These are phyloP conservation scores for Tylopilus sp. DNA, from an alignment of 768 basidiomycete genomes.

Conservation along the genomic window DNA sequence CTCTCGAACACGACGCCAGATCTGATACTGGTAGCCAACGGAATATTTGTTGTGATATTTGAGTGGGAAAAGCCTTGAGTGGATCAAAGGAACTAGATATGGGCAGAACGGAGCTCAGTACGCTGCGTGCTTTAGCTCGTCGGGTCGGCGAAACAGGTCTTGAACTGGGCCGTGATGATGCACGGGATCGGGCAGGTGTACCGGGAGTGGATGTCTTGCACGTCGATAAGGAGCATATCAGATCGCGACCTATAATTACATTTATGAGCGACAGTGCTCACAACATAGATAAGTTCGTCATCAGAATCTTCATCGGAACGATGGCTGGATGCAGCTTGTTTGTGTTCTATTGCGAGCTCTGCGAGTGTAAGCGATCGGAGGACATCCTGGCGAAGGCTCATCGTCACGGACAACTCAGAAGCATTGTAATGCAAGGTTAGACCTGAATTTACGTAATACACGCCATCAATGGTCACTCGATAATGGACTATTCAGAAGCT, in stretches of 20 bases:
- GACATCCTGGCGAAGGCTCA: slow-evolving; percentile 28
- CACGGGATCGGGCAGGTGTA: slow-evolving; percentile 62
- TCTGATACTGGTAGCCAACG: slow-evolving; percentile 45
- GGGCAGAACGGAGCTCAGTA: slow-evolving; percentile 10
- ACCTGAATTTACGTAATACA: too few species aligned
- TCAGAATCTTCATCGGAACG: slow-evolving; percentile 17
- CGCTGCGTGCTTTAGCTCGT: slow-evolving; percentile 1
- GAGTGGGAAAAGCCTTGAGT: not conserved
- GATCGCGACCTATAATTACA: not conserved
- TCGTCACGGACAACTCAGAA: too few species aligned
- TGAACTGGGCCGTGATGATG: slow-evolving; percentile 26
- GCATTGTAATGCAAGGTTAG: too few species aligned
- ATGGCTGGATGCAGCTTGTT: not conserved
- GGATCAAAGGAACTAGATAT: slow-evolving; percentile 29
- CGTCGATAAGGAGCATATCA: slow-evolving; percentile 2
- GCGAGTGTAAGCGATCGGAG: slow-evolving; percentile 51
- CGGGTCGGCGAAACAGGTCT: not conserved
- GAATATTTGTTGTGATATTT: slow-evolving; percentile 32
- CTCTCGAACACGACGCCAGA: not conserved
- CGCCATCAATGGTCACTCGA: too few species aligned
- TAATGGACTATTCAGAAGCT: too few species aligned
- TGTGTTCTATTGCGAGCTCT: not conserved
- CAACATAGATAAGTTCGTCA: not conserved
- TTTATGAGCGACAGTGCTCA: not conserved
- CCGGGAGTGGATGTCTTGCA: slow-evolving; percentile 62